A percentile compares a stretch with the other conserved stretches of the same genome.
phyloP scores from a whole-genome alignment of 768 basidiomycete genomes.

The Tubosaeta sp. region DNA sequence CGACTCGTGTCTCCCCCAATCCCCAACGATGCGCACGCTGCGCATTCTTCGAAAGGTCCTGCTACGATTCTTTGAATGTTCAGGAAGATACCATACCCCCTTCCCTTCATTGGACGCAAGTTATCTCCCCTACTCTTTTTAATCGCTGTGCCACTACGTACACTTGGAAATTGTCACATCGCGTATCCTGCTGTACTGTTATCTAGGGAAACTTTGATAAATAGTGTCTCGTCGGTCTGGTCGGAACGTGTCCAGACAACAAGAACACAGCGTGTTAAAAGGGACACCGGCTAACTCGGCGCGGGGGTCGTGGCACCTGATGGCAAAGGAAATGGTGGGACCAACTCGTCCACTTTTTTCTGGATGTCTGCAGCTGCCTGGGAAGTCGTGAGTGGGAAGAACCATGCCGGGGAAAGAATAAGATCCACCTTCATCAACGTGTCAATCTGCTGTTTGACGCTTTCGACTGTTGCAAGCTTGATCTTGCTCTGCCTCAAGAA shows the following conservation, averaged over 20 bases:
- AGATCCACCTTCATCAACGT: conserved; percentile 60
- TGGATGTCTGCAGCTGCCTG: conserved; percentile 70
- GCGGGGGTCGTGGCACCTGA: conserved; percentile 26
- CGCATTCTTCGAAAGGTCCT: conserved; percentile 14
- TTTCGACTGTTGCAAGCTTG: conserved; percentile 71
- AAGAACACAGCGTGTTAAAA: not conserved
- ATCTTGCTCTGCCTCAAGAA: conserved; percentile 75
- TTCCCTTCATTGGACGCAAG: conserved; percentile 13
- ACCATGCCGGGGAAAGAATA: conserved; percentile 1
- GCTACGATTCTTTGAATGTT: conserved; percentile 12
- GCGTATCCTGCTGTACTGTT: conserved; percentile 26
- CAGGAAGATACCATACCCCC: conserved; percentile 23
- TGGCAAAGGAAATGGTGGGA: conserved; percentile 38
- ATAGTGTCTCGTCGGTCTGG: conserved; percentile 8
- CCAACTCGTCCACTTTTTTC: conserved; percentile 70
- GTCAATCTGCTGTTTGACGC: conserved; percentile 75
- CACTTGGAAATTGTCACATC: conserved; percentile 20
- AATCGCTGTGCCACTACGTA: conserved; percentile 21
- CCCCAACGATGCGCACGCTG: conserved; percentile 10
- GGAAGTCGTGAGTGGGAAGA: conserved; percentile 13
- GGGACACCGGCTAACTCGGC: conserved; percentile 12
- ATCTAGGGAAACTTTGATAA: conserved; percentile 24
- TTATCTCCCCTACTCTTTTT: conserved; percentile 10
- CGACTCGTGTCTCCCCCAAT: conserved; percentile 4
- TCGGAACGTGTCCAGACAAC: not conserved